Evolutionary conservation across 2,329 filamentous ascomycete genomes (phyloP).

Genomic region (Fusarium nanum): DNA sequence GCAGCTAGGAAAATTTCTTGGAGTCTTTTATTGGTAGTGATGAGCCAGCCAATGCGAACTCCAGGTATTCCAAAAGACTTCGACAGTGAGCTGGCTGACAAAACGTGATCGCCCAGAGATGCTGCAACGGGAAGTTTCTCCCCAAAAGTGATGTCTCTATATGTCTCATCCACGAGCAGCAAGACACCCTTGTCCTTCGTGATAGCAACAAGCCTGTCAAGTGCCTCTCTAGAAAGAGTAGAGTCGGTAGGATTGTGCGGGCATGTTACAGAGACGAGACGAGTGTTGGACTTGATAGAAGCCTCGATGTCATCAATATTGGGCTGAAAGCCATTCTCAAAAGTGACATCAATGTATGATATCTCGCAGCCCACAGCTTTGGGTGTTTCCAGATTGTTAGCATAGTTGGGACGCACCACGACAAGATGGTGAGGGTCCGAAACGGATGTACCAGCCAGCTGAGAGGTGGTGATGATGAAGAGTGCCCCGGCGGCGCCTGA

Average conservation of each 20-base stretch:
- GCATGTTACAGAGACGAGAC: background rate
- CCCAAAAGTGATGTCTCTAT: background rate
- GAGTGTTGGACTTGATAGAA: background rate
- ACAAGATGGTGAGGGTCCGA: background rate
- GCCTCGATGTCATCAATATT: background rate
- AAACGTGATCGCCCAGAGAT: background rate
- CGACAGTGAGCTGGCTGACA: background rate
- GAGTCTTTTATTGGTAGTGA: background rate
- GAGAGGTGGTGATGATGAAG: slow-evolving; percentile 5
- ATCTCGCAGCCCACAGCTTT: background rate
- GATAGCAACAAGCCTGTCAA: background rate
- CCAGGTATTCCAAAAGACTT: background rate
- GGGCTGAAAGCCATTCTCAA: slow-evolving; percentile 1
- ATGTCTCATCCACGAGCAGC: background rate
- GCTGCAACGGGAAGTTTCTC: background rate
- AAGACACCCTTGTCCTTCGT: background rate
- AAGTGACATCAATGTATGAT: background rate
- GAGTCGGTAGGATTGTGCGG: background rate
- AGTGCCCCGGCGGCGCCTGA: background rate
- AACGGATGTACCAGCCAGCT: background rate
- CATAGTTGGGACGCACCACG: background rate
- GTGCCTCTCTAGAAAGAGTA: background rate
- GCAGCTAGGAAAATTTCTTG: background rate
- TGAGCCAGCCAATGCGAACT: background rate
- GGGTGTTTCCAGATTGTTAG: background rate